Evolutionary conservation across 805 yeast genomes (phyloP).

Genomic region (Komagataella populi): DNA sequence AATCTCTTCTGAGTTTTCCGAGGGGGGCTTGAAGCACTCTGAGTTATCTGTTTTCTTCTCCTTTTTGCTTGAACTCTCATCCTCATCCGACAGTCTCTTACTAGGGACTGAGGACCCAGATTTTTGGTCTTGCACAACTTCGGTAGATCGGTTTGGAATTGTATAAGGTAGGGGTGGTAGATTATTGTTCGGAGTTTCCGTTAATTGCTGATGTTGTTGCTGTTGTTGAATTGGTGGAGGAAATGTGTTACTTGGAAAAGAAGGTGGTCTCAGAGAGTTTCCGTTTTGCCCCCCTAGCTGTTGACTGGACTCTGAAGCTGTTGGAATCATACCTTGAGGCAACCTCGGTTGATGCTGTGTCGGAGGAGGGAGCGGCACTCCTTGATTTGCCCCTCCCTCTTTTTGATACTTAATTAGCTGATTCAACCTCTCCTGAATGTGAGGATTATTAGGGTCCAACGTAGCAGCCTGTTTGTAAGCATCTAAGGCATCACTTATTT

Average conservation of each 20-base stretch:
- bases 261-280: neutral
- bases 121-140: neutral
- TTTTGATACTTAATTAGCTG: constrained; percentile 65
- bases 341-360: constrained; percentile 52
- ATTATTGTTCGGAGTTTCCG: constrained; percentile 2
- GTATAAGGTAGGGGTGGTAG: constrained; percentile 1
- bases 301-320: constrained; percentile 22
- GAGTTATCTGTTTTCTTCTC: neutral
- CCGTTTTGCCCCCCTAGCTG: constrained; percentile 6
- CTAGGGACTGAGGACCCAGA: neutral
- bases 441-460: constrained; percentile 88
- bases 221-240: constrained; percentile 3
- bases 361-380: constrained; percentile 40
- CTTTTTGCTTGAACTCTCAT: neutral
- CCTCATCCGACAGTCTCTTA: neutral
- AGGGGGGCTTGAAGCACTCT: neutral
- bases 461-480: constrained; percentile 96
- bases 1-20: neutral
- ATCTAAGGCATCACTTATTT: constrained; percentile 86
- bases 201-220: constrained; percentile 4
- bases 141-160: neutral
- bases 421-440: constrained; percentile 84
- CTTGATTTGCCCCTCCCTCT: constrained; percentile 45
- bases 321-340: constrained; percentile 53
- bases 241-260: neutral